Conservation (phyloP, 768 basidiomycete species). For the Agaricus blazei region DNA sequence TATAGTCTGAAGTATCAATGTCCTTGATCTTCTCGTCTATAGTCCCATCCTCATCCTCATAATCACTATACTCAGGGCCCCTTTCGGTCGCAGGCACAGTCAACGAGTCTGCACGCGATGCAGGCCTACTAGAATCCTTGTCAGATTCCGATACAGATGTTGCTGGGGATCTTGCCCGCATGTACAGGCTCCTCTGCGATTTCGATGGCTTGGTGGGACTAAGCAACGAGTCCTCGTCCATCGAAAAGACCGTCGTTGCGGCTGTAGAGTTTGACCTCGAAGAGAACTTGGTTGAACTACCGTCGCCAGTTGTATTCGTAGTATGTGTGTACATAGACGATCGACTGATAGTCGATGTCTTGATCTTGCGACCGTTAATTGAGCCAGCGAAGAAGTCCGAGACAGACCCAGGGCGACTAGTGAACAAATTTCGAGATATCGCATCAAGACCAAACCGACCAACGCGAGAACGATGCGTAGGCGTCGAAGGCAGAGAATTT, state of each 20-base stretch:
- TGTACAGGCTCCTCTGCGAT: constrained; percentile 37
- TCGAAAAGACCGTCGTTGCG: constrained; percentile 54
- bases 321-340: constrained; percentile 72
- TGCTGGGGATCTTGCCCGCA: constrained; percentile 37
- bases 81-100: constrained; percentile 44
- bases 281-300: constrained; percentile 68
- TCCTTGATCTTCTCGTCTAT: constrained; percentile 29
- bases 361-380: constrained; percentile 60
- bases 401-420: constrained; percentile 57
- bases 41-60: constrained; percentile 40
- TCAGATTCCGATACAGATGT: constrained; percentile 42
- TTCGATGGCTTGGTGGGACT: constrained; percentile 40
- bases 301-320: constrained; percentile 56
- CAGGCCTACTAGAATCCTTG: constrained; percentile 35
- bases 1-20: constrained; percentile 66
- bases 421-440: constrained; percentile 87
- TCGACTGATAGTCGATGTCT: constrained; percentile 61
- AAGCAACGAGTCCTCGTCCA: constrained; percentile 57
- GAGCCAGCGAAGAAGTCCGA: constrained; percentile 72
- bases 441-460: constrained; percentile 89
- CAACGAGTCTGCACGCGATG: constrained; percentile 27
- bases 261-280: constrained; percentile 66
- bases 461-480: constrained; percentile 72
- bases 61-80: constrained; percentile 35
- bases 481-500: constrained; percentile 79